These are phyloP conservation scores for Melaleuca quinquenervia DNA, from an alignment of 345 rosid genomes.

Conservation along the genomic window DNA sequence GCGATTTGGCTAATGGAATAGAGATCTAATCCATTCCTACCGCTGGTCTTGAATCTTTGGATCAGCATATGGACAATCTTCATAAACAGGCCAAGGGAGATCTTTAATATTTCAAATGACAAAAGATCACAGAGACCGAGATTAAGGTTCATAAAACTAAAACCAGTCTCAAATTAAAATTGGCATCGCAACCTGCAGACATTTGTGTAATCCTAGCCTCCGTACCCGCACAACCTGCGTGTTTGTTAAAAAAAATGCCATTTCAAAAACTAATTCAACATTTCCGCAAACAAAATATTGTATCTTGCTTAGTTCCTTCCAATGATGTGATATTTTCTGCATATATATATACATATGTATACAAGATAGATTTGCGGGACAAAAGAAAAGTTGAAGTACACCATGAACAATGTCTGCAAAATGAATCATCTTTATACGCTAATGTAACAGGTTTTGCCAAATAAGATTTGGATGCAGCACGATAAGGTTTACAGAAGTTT, in stretches of 20 bases:
- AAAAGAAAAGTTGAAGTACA: neutral
- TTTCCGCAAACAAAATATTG: neutral
- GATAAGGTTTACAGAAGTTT: neutral
- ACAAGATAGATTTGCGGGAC: neutral
- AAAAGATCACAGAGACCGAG: neutral
- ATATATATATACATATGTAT: neutral
- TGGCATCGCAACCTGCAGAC: neutral
- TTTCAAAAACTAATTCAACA: neutral
- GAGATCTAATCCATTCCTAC: neutral
- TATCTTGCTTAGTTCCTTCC: neutral
- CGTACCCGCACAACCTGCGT: neutral
- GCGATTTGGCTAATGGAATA: neutral
- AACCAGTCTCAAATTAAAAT: neutral
- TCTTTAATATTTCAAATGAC: neutral
- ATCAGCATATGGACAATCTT: neutral
- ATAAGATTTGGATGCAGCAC: neutral
- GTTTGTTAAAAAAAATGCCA: neutral
- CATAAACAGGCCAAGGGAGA: neutral
- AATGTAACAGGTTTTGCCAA: too few species aligned
- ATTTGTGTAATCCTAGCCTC: neutral
- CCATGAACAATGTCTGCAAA: neutral
- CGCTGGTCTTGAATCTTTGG: neutral
- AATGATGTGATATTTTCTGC: neutral
- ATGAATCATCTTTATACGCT: too few species aligned
- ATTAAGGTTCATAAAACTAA: neutral